Percentiles rank a stretch among this genome's conserved stretches.
Conservation (phyloP, 257 asterid genomes). For the Ophiorrhiza pumila region DNA sequence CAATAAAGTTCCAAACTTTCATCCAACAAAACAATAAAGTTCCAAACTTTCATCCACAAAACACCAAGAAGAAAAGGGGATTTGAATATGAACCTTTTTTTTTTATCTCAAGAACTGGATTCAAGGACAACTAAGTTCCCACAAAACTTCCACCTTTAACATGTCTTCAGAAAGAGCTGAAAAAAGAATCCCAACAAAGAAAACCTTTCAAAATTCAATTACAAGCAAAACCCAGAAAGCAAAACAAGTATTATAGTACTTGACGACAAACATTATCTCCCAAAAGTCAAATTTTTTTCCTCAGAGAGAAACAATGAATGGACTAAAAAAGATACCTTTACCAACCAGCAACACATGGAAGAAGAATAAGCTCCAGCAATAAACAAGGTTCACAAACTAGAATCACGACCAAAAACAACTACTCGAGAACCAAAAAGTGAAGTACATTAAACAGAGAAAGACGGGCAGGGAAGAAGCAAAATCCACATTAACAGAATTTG, state of each 20-base stretch:
- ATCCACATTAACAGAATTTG: constrained; percentile 25
- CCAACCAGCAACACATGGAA: constrained; percentile 39
- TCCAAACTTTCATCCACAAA: constrained; percentile 2
- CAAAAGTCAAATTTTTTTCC: constrained; percentile 31
- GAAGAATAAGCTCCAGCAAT: constrained; percentile 35
- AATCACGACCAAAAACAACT: constrained; percentile 28
- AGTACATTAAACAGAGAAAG: not conserved
- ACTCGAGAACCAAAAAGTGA: constrained; percentile 15
- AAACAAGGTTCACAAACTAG: constrained; percentile 25
- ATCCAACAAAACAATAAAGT: no score
- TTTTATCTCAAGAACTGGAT: constrained; percentile 34
- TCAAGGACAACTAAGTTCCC: constrained; percentile 23
- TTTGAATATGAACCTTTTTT: not conserved
- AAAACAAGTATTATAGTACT: constrained; percentile 16
- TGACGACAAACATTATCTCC: constrained; percentile 22
- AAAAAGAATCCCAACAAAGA: constrained; percentile 28
- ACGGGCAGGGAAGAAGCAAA: constrained; percentile 1
- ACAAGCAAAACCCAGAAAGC: constrained; percentile 34
- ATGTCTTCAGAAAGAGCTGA: constrained; percentile 15
- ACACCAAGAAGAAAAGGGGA: not conserved
- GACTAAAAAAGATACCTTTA: constrained; percentile 29
- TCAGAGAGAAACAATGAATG: constrained; percentile 20
- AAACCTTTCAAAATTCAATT: constrained; percentile 21
- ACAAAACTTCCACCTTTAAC: constrained; percentile 16
- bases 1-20: constrained; percentile 11